Evolutionary conservation across 1,284 basidiomycete species (phyloP).

Genomic region (Pyrrhoderma noxium): DNA sequence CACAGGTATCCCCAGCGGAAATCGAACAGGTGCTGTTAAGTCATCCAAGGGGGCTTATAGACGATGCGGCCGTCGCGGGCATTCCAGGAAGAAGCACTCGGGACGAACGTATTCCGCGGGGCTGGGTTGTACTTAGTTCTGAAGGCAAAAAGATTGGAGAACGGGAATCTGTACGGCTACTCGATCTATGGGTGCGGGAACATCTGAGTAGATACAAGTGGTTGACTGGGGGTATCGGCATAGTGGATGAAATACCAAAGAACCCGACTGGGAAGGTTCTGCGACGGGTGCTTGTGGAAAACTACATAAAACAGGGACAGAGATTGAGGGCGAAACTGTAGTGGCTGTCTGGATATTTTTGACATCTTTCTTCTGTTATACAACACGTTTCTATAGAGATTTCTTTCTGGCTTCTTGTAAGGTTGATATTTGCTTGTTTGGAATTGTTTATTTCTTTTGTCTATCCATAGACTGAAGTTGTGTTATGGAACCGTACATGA

Average conservation of each 20-base stretch:
- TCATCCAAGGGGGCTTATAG: conserved; percentile 21
- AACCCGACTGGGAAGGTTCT: conserved; percentile 63
- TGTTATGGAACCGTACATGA: no score
- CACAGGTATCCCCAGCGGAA: conserved; percentile 25
- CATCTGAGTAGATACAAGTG: conserved; percentile 65
- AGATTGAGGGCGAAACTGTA: conserved; percentile 30
- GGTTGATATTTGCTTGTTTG: no score
- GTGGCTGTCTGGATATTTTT: no score
- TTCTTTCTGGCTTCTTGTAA: no score
- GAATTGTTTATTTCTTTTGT: no score
- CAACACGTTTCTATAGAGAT: no score
- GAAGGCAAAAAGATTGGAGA: conserved; percentile 42
- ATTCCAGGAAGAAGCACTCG: conserved; percentile 14
- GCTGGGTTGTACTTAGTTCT: conserved; percentile 62
- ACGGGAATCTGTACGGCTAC: conserved; percentile 33
- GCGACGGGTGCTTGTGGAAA: conserved; percentile 49
- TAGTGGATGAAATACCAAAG: conserved; percentile 66
- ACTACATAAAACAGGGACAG: conserved; percentile 35
- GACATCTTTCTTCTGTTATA: background rate
- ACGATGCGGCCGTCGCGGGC: conserved; percentile 23
- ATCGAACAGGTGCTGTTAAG: conserved; percentile 21
- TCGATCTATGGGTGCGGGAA: conserved; percentile 54
- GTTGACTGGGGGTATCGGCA: conserved; percentile 58
- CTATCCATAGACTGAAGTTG: no score
- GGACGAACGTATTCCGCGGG: conserved; percentile 48